Base-by-base conservation (phyloP, 2,329 filamentous ascomycete species). In the Fusarium pseudonygamai region DNA sequence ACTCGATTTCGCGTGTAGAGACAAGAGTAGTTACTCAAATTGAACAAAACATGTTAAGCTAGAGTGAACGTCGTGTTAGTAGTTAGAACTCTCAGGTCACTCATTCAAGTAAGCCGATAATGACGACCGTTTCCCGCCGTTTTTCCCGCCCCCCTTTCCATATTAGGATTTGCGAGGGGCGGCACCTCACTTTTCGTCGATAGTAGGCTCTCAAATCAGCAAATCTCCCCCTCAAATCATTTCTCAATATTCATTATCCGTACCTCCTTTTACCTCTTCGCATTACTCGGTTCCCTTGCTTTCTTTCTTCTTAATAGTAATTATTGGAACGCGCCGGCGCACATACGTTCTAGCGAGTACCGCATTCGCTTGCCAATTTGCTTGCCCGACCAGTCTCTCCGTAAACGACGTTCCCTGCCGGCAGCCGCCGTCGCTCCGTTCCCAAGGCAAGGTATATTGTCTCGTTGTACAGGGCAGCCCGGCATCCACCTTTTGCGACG, bases 141-240 rank as follows among this genome's bases (percentile, higher is more conserved):
- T 72, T 69, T 70, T 46, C 28, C 67, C 37, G 69, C 65, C 71
- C 69, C 69, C 71, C 71, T 73, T 71, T 73, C 61, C 66, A 59
- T 40, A 73, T 60, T 71, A 40, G 64, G 58, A 43, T 37, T 56
- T 43, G 45, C 39, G 70, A 69, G 43, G 65, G 65, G 52, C 32
- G 57, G 70, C 57, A 73, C 58, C 65, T 68, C 26, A 43, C 67
- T 46, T 72, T 72, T 60, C 47, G 49, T 64, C 32, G 45, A 60
- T 65, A 72, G 49, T 69, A 61, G 53, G 61, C 65, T 47, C 56
- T 60, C 65, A 70, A 67, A 73, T 67, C 53, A 67, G 60, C 70
- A 72, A 73, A 72, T 72, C 60, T 73, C 70, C 70, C 65, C 65
- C 60, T 61, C 57, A 50, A 55, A 55, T 55, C 40, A 58, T 64